Percentiles rank a stretch among this genome's conserved stretches.
phyloP scores from a whole-genome alignment of 805 yeast species.

The Candida hispaniensis region DNA sequence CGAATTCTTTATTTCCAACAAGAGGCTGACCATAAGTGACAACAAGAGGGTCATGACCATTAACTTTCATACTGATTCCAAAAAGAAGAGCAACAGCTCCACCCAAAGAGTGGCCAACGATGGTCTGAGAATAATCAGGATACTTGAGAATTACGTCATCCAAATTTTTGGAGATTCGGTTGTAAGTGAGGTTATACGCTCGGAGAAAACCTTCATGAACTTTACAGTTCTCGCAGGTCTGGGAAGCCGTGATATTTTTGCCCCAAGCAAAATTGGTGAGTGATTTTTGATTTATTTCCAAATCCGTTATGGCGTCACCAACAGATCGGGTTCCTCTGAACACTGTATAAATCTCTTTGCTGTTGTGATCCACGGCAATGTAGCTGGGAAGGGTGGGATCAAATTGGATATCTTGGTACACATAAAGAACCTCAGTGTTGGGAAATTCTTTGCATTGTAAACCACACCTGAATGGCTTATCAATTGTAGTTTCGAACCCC shows the following conservation, averaged over 20 bases:
- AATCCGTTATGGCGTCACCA: slow-evolving; percentile 7
- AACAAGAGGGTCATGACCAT: slow-evolving; percentile 13
- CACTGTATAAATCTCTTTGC: slow-evolving; percentile 8
- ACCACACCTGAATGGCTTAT: slow-evolving; percentile 10
- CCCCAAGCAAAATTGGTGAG: slow-evolving; percentile 6
- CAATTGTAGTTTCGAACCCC: slow-evolving; percentile 2
- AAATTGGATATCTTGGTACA: slow-evolving; percentile 7
- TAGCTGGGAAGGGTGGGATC: slow-evolving; percentile 2
- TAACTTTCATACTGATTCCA: slow-evolving; percentile 12
- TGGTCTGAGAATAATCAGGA: slow-evolving; percentile 6
- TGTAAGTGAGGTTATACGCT: slow-evolving; percentile 8
- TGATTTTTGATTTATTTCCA: slow-evolving; percentile 2
- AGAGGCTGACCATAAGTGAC: slow-evolving; percentile 11
- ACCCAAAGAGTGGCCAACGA: slow-evolving; percentile 12
- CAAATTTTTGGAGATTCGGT: slow-evolving; percentile 3
- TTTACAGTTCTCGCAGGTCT: slow-evolving; percentile 3
- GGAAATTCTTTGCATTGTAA: slow-evolving; percentile 8
- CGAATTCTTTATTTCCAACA: slow-evolving; percentile 12
- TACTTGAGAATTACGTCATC: slow-evolving; percentile 3
- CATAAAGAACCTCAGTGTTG: slow-evolving; percentile 8
- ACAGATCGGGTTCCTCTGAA: slow-evolving; percentile 11
- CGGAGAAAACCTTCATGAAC: slow-evolving; percentile 10
- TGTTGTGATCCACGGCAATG: slow-evolving; percentile 8
- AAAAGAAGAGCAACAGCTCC: slow-evolving; percentile 12
- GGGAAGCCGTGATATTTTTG: slow-evolving; percentile 1